These are phyloP conservation scores for Phialophora expanda DNA, from an alignment of 2,329 filamentous ascomycete genomes.

Conservation along the genomic window DNA sequence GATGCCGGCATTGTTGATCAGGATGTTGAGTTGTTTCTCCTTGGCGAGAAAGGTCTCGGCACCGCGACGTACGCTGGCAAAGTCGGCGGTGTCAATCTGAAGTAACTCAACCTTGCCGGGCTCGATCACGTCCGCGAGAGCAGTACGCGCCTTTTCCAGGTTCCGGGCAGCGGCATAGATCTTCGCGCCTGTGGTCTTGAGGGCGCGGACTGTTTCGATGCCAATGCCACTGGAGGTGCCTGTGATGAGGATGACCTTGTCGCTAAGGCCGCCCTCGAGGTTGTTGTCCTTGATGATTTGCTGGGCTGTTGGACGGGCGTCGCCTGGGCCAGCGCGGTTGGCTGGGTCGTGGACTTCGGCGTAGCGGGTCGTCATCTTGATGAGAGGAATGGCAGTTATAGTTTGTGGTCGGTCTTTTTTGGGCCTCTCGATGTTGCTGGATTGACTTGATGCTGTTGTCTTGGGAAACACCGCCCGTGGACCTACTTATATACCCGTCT, in stretches of 20 bases:
- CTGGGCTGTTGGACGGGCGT: conserved; percentile 36
- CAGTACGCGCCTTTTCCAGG: conserved; percentile 43
- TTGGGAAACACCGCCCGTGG: no score
- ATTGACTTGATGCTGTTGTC: neutral
- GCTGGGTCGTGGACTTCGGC: conserved; percentile 36
- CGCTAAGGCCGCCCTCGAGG: conserved; percentile 34
- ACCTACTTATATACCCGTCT: no score
- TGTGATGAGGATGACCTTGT: conserved; percentile 49
- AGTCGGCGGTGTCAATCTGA: conserved; percentile 44
- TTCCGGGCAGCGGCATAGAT: conserved; percentile 48
- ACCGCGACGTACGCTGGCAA: conserved; percentile 43
- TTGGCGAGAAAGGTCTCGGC: conserved; percentile 41
- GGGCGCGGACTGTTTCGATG: conserved; percentile 48
- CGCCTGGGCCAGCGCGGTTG: conserved; percentile 36
- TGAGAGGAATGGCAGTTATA: neutral
- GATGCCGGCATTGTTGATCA: conserved; percentile 56
- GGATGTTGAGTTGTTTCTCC: conserved; percentile 43
- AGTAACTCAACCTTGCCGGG: conserved; percentile 42
- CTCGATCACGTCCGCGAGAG: conserved; percentile 39
- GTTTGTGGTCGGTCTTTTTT: neutral
- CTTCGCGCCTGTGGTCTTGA: conserved; percentile 47
- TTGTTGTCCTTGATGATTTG: conserved; percentile 40
- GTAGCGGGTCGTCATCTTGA: conserved; percentile 39
- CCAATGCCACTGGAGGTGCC: conserved; percentile 49
- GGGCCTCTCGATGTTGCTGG: neutral